phyloP scores from a whole-genome alignment of 2,329 filamentous ascomycete species.

The Leptographium procerum region DNA sequence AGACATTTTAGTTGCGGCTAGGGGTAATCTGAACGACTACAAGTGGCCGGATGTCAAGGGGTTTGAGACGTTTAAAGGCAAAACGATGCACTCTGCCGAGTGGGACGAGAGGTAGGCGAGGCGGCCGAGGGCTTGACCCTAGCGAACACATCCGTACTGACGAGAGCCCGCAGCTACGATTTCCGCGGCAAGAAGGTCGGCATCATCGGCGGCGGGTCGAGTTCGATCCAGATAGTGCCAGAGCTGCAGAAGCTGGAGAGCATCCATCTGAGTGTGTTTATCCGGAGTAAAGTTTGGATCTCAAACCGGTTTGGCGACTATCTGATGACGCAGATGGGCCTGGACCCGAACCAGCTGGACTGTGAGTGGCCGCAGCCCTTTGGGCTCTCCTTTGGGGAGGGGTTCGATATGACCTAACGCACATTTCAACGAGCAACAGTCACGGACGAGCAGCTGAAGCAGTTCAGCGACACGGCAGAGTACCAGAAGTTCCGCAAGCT shows the following conservation, averaged over 20 bases:
- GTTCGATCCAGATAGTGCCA: conserved; percentile 20
- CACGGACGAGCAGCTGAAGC: not conserved
- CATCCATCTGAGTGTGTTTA: conserved; percentile 8
- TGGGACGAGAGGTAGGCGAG: conserved; percentile 8
- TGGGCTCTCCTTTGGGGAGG: too few relatives aligned
- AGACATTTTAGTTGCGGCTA: not conserved
- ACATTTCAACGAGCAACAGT: not conserved
- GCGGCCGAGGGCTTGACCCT: not conserved
- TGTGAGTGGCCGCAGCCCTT: conserved; percentile 5
- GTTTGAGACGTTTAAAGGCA: not conserved
- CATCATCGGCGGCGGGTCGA: conserved; percentile 21
- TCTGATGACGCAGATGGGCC: conserved; percentile 26
- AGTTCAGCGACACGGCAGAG: not conserved
- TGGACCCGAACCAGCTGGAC: conserved; percentile 27
- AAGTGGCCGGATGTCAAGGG: not conserved
- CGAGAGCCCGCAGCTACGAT: conserved; percentile 14
- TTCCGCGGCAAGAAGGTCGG: conserved; percentile 17
- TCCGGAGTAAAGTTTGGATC: conserved; percentile 4
- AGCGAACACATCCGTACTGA: conserved; percentile 11
- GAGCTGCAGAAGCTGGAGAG: conserved; percentile 12
- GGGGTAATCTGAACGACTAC: not conserved
- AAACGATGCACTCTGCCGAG: not conserved
- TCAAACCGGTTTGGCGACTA: conserved; percentile 26
- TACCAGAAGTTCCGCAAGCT: not conserved
- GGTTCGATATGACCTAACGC: too few relatives aligned